Base-by-base conservation (phyloP, 768 basidiomycete species). In the Chlorophyllum brunneum region DNA sequence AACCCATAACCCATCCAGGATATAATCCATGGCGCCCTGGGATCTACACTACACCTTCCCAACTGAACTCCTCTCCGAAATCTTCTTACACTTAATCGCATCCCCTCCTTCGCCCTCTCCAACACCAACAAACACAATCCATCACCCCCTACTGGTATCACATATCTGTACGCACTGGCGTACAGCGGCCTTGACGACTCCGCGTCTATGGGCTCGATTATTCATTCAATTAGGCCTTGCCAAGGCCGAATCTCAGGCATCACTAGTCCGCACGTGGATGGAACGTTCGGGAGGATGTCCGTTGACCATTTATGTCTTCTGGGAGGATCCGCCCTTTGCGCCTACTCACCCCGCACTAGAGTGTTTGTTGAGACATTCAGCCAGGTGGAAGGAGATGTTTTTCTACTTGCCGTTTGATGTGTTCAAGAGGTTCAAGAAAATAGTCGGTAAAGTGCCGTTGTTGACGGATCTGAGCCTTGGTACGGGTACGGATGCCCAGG, bases 151-250 rank as follows among this genome's bases (percentile, higher is more conserved):
- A 24, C 65, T 71, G 30, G 62, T 75, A 18, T 68, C 70, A 5
- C 65, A 66, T 43, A 67, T 73, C 52, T 75, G 73, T 59, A 63
- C 62, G 36, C 61, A 66, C 46, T 75, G 73, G 73, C 67, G 73
- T 30, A 61, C 64, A 33, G 68, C 71, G 13, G 73, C 73, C 13
- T 64, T 73, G 48, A 59, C 63, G 43, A 75, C 70, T 23, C 69
- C 67, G 31, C 59, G 62, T n/a, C 59, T 75, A 16, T 75, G 73
- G 73, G 70, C 73, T 7, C 65, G 71, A 10, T 59, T 75, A 15
- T 71, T 58, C 51, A 61, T 75, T 8, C 59, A 67, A 34, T 63
- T 70, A 41, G 48, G 56, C 10, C 59, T 59, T 4, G 43, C 53
- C 37, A 54, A 54, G 13, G 62, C 60, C 18, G 54, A 59, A 29